phyloP scores from a whole-genome alignment of 208 protist species.

The Acanthamoeba rhysodes region DNA sequence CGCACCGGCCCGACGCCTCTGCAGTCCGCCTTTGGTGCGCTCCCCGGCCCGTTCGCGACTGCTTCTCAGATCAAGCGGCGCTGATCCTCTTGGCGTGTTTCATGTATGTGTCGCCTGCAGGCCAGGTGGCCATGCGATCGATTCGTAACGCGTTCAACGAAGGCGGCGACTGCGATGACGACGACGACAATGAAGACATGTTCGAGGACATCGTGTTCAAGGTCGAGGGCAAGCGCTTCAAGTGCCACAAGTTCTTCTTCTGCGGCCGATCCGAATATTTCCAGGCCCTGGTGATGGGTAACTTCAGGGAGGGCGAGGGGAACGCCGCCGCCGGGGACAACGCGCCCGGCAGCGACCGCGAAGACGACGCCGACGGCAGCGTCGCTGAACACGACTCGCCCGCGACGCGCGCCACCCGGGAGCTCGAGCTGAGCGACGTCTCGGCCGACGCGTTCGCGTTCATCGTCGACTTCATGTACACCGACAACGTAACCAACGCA shows the following conservation, averaged over 20 bases:
- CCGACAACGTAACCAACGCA: conserved; percentile 38
- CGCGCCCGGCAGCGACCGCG: neutral
- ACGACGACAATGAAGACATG: conserved; percentile 20
- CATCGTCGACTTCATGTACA: conserved; percentile 66
- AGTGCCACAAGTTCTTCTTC: conserved; percentile 57
- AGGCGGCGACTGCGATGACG: neutral
- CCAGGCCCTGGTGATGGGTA: conserved; percentile 14
- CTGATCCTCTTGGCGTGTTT: too few species aligned
- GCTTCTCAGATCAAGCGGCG: neutral
- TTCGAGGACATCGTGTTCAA: conserved; percentile 33
- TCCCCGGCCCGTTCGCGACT: neutral
- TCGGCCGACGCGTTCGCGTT: conserved; percentile 42
- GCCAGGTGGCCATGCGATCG: conserved; percentile 29
- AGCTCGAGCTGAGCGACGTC: conserved; percentile 1
- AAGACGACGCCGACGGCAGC: neutral
- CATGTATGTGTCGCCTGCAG: neutral
- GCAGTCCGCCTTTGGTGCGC: neutral
- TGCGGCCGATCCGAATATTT: conserved; percentile 53
- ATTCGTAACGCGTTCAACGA: conserved; percentile 28
- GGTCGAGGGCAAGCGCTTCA: conserved; percentile 12
- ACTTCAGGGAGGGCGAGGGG: conserved; percentile 20
- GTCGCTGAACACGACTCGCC: neutral
- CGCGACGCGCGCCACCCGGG: neutral
- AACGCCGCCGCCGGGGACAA: neutral
- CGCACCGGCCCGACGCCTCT: conserved; percentile 8